A percentile compares a stretch with the other conserved stretches of the same genome.
These are phyloP conservation scores for Dichotomocladium elegans DNA, from an alignment of 371 early-diverging fungal species.

Conservation along the genomic window DNA sequence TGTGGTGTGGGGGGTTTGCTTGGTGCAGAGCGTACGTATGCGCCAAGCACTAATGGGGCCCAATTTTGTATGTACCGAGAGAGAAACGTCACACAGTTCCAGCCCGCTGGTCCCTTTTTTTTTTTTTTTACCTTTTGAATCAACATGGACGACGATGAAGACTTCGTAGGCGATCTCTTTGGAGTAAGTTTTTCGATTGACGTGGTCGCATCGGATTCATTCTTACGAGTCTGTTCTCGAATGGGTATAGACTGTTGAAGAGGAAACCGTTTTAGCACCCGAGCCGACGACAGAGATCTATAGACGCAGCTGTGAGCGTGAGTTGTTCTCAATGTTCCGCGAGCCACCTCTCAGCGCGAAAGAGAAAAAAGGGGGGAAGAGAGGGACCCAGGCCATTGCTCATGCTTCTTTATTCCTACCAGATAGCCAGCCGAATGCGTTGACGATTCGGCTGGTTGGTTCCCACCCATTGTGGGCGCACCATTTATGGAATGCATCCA, in stretches of 20 bases:
- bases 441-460: slow-evolving; percentile 67
- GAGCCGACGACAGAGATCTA: slow-evolving; percentile 53
- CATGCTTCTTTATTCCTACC: neutral
- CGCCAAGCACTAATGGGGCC: too few relatives aligned
- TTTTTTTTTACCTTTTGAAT: neutral
- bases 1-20: too few relatives aligned
- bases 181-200: too few relatives aligned
- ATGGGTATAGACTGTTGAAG: too few relatives aligned
- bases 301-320: slow-evolving; percentile 28
- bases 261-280: slow-evolving; percentile 34
- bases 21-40: too few relatives aligned
- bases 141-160: slow-evolving; percentile 29
- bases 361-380: neutral
- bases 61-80: neutral
- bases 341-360: too few relatives aligned
- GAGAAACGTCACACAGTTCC: neutral
- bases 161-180: slow-evolving; percentile 45
- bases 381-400: neutral
- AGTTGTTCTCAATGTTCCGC: too few relatives aligned
- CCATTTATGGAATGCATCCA: slow-evolving; percentile 89
- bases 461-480: slow-evolving; percentile 89
- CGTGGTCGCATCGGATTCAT: too few relatives aligned
- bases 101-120: neutral
- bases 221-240: too few relatives aligned
- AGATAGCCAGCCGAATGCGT: slow-evolving; percentile 10